Conservation (phyloP, 768 basidiomycete genomes). For the Leccinellum albellum region DNA sequence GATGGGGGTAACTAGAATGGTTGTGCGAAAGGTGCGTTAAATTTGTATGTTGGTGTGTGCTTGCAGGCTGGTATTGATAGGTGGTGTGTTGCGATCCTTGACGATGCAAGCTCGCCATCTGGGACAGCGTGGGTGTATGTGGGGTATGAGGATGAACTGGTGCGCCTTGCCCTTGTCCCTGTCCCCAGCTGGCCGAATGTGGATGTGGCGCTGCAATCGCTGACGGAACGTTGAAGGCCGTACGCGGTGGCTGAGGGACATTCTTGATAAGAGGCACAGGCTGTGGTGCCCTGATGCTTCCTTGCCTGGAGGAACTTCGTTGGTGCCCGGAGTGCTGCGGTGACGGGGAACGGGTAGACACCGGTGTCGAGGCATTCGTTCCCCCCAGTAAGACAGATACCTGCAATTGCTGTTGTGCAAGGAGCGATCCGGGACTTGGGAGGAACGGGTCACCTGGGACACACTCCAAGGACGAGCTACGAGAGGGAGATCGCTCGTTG, state of each 20-base stretch:
- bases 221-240: conserved; percentile 10
- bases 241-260: conserved; percentile 19
- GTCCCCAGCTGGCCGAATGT: conserved; percentile 5
- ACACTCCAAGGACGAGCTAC: conserved; percentile 22
- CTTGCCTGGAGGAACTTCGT: conserved; percentile 19
- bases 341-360: conserved; percentile 15
- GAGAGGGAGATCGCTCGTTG: conserved; percentile 13
- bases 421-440: conserved; percentile 7
- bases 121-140: neutral
- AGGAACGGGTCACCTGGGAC: conserved; percentile 10
- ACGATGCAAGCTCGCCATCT: conserved; percentile 12
- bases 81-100: conserved; percentile 17
- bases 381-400: conserved; percentile 1
- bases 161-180: conserved; percentile 4
- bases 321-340: conserved; percentile 16
- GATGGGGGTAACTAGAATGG: conserved; percentile 7
- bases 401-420: conserved; percentile 4
- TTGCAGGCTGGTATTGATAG: conserved; percentile 7
- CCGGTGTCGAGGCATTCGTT: conserved; percentile 12
- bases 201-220: conserved; percentile 16
- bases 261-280: conserved; percentile 13
- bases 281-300: conserved; percentile 14
- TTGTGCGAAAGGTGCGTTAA: conserved; percentile 11
- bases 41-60: conserved; percentile 11
- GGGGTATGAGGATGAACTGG: conserved; percentile 1